Base-by-base conservation (phyloP, 2,329 filamentous ascomycete genomes). In the Verticillium zaregamsianum region DNA sequence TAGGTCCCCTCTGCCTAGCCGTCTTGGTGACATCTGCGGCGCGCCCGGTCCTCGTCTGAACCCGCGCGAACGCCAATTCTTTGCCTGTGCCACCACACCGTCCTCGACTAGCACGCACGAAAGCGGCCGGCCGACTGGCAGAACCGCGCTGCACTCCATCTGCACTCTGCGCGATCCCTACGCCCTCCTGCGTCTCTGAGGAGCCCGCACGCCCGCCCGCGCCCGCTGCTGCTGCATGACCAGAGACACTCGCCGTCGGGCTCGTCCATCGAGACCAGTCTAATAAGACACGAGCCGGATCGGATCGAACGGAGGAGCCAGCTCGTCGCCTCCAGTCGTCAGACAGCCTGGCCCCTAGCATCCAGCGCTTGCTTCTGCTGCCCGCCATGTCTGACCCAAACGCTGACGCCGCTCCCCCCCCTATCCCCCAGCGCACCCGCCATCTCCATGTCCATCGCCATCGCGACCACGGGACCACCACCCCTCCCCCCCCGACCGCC, bases 371-470 rank as follows among this genome's bases (percentile, higher is more conserved):
- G 45, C 45, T 52, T 52, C 20, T 52, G 39, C n/a, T 20, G 45
- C 45, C 28, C 33, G 33, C 33, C 45, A 52, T 52, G 45, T 52
- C 45, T 28, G 45, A 52, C 45, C 39, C 20, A 45, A 55, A 55
- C 59, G 5, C 28, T 28, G 55, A 33, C 59, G 61, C 56, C 58
- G 54, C 61, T 32, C 61, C 64, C 39, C 64, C 64, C 64, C 58
- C 64, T 62, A 66, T 66, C 55, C 64, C 64, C 37, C 64, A 66
- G 33, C 63, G 64, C 33, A 65, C 62, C 17, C 63, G 63, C 59
- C 57, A 65, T 58, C 62, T 52, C 45, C 45, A 52, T 23, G n/a
- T 52, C 45, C 62, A n/a, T 59, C 60, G 62, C 60, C 64, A 61
- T 61, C 62, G 55, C 60, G 62, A 35, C 63, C 62, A 33, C 58